A percentile compares a stretch with the other conserved stretches of the same genome.
Conservation (phyloP, 1,139 yeast species). For the Hyphopichia burtonii region DNA sequence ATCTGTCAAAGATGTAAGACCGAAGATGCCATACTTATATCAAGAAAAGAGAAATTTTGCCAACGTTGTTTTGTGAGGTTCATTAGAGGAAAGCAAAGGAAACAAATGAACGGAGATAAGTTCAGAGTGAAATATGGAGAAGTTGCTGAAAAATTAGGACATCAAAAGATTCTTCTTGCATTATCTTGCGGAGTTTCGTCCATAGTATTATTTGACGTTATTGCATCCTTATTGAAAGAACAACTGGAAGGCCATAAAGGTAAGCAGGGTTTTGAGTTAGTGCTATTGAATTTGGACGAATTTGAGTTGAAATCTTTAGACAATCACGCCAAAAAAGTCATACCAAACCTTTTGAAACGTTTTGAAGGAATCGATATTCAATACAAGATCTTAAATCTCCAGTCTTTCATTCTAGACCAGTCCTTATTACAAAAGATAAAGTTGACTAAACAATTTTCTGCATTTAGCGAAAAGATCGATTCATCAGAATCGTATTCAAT, state of each 20-base stretch:
- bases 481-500: conserved; percentile 11
- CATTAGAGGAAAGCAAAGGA: conserved; percentile 75
- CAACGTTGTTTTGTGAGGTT: conserved; percentile 68
- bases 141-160: conserved; percentile 25
- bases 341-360: conserved; percentile 18
- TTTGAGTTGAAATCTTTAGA: conserved; percentile 15
- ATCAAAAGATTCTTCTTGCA: conserved; percentile 54
- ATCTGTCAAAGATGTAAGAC: conserved; percentile 53
- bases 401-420: conserved; percentile 31
- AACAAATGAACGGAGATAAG: conserved; percentile 66
- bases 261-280: conserved; percentile 63
- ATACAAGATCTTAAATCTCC: conserved; percentile 37
- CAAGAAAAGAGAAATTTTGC: conserved; percentile 75
- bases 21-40: conserved; percentile 43
- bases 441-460: conserved; percentile 26
- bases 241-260: conserved; percentile 63
- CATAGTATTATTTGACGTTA: conserved; percentile 63
- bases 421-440: conserved; percentile 24
- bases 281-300: conserved; percentile 55
- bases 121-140: conserved; percentile 65
- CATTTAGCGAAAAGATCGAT: conserved; percentile 12
- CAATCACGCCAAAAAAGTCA: conserved; percentile 12
- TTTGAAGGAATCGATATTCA: conserved; percentile 26
- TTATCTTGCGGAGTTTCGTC: conserved; percentile 69
- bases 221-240: conserved; percentile 58